These are phyloP conservation scores for Simmondsia chinensis DNA, from an alignment of 148 eudicot genomes.

Conservation along the genomic window DNA sequence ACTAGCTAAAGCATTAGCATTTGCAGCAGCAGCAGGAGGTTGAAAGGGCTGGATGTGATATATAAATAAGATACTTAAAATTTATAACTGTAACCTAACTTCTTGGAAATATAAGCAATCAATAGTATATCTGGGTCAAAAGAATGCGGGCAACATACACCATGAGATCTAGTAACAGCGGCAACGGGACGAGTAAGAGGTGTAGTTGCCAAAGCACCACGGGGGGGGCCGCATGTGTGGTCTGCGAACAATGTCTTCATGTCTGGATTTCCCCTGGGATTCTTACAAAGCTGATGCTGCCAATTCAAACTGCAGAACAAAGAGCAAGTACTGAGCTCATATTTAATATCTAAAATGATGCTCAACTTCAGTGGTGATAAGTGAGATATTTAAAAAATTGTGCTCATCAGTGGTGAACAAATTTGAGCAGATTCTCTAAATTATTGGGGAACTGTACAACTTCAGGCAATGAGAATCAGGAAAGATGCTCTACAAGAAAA, in stretches of 20 bases:
- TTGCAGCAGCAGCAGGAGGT: constrained; percentile 61
- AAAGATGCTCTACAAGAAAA: too few relatives aligned
- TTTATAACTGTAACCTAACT: neutral
- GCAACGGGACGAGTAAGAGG: constrained; percentile 60
- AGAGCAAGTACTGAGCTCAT: too few relatives aligned
- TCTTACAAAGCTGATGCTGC: constrained; percentile 95
- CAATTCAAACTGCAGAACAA: constrained; percentile 61
- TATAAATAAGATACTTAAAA: constrained; percentile 1
- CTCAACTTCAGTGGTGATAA: too few relatives aligned
- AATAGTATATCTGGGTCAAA: neutral
- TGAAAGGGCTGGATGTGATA: constrained; percentile 60
- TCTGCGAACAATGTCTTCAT: constrained; percentile 81
- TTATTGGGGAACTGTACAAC: too few relatives aligned
- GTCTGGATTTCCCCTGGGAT: constrained; percentile 84
- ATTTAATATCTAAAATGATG: too few relatives aligned
- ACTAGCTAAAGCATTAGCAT: constrained; percentile 86
- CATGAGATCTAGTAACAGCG: constrained; percentile 76
- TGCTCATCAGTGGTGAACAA: too few relatives aligned
- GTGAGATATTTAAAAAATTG: too few relatives aligned
- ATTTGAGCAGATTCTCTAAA: too few relatives aligned
- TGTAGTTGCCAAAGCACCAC: constrained; percentile 66
- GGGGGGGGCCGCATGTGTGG: constrained; percentile 65
- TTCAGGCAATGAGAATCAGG: too few relatives aligned
- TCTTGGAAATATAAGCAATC: neutral
- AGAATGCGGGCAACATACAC: constrained; percentile 31